Percentiles rank a stretch among this genome's conserved stretches.
These are phyloP conservation scores for Leccinum subspadiceum DNA, from an alignment of 1,284 basidiomycete species.

Conservation along the genomic window DNA sequence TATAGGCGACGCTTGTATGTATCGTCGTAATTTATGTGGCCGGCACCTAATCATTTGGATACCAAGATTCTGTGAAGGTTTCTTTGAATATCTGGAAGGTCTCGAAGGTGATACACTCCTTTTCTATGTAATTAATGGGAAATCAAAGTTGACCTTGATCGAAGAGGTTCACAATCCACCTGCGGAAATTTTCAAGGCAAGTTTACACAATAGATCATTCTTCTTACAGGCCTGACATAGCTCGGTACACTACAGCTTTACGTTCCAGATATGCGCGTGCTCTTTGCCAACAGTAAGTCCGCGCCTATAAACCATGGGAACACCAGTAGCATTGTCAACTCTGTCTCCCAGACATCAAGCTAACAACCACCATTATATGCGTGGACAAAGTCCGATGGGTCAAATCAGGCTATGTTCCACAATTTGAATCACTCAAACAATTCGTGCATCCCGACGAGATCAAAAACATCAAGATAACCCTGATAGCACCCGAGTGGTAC, in stretches of 20 bases:
- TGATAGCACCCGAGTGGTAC: not conserved
- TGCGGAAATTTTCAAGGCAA: not conserved
- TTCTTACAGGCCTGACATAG: not conserved
- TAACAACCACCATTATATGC: not conserved
- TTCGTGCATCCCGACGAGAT: not conserved
- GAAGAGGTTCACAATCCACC: not conserved
- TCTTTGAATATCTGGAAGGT: not conserved
- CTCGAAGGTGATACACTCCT: not conserved
- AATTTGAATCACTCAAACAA: not conserved
- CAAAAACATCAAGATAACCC: not conserved
- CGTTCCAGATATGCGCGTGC: not conserved
- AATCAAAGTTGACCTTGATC: not conserved
- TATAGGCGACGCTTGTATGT: not conserved
- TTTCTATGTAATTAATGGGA: not conserved
- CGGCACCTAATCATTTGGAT: not conserved
- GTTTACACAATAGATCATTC: not conserved
- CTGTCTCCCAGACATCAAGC: not conserved
- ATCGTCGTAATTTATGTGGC: not conserved
- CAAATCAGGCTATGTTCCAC: not conserved
- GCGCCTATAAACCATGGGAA: not conserved
- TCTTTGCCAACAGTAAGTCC: not conserved
- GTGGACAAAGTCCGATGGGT: not conserved
- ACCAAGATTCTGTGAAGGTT: not conserved
- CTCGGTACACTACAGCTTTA: not conserved
- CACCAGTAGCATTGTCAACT: not conserved